phyloP scores from a whole-genome alignment of 2,329 filamentous ascomycete genomes.

The Elsinoe ampelina region DNA sequence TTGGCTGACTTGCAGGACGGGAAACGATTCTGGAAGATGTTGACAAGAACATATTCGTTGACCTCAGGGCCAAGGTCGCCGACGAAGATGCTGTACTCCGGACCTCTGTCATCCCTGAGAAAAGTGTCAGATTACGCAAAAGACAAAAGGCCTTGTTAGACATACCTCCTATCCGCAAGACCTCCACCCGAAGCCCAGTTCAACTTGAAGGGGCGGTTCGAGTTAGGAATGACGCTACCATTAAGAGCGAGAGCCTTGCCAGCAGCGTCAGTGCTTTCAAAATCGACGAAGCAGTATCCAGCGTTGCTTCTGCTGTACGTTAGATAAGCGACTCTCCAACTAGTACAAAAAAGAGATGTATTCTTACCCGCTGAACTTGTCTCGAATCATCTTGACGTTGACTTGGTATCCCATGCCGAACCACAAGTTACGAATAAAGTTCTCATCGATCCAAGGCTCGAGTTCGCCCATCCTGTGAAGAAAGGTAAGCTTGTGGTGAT shows the following conservation, averaged over 20 bases:
- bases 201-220: constrained; percentile 89
- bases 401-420: constrained; percentile 88
- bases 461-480: constrained; percentile 88
- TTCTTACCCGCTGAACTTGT: constrained; percentile 91
- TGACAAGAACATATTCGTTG: constrained; percentile 95
- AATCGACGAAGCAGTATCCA: constrained; percentile 98
- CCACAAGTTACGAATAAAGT: constrained; percentile 93
- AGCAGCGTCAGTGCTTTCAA: constrained; percentile 70
- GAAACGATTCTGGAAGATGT: constrained; percentile 93
- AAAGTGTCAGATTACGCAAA: neutral
- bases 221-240: constrained; percentile 84
- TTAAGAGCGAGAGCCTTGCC: constrained; percentile 86
- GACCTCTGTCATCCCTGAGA: constrained; percentile 79
- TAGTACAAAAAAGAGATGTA: neutral
- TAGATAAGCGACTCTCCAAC: constrained; percentile 12
- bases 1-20: constrained; percentile 98
- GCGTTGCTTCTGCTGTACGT: constrained; percentile 61
- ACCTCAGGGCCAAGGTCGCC: constrained; percentile 96
- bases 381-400: constrained; percentile 98
- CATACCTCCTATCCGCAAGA: constrained; percentile 72
- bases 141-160: constrained; percentile 35
- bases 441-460: constrained; percentile 98
- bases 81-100: constrained; percentile 95
- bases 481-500: constrained; percentile 21
- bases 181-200: constrained; percentile 99